Conservation (phyloP, 805 yeast genomes). For the Wickerhamomyces alni region DNA sequence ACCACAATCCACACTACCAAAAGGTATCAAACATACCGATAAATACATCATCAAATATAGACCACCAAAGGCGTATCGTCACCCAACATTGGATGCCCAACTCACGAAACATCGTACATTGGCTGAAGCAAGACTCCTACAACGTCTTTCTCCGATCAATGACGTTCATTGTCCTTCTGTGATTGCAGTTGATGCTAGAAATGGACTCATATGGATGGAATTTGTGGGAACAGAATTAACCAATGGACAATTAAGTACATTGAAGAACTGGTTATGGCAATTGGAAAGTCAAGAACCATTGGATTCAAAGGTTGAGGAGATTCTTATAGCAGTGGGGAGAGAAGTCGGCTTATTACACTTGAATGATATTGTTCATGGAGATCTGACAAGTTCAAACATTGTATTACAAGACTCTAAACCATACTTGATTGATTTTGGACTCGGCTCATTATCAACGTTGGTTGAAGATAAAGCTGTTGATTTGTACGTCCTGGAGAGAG, state of each 20-base stretch:
- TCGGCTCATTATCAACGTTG: constrained; percentile 67
- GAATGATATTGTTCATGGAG: constrained; percentile 86
- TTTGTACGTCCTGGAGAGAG: constrained; percentile 87
- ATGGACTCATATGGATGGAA: constrained; percentile 90
- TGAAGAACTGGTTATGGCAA: constrained; percentile 72
- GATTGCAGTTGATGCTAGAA: constrained; percentile 65
- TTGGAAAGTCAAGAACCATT: too few species aligned
- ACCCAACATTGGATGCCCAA: constrained; percentile 68
- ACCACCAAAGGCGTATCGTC: constrained; percentile 88
- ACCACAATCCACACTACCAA: constrained; percentile 22
- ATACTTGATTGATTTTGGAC: constrained; percentile 83
- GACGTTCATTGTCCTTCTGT: constrained; percentile 69
- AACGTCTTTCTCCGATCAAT: constrained; percentile 37
- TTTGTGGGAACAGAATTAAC: constrained; percentile 49
- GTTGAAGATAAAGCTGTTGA: constrained; percentile 98
- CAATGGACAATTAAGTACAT: constrained; percentile 49
- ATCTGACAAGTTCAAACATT: constrained; percentile 85
- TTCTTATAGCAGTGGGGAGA: constrained; percentile 53
- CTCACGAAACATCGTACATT: constrained; percentile 77
- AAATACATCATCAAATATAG: constrained; percentile 72
- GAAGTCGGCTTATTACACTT: constrained; percentile 67
- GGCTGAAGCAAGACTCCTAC: constrained; percentile 76
- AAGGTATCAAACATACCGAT: constrained; percentile 16
- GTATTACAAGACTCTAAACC: constrained; percentile 48
- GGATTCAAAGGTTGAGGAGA: constrained; percentile 32